Evolutionary conservation across 257 asterid genomes (phyloP).

Genomic region (Solanum rostratum): DNA sequence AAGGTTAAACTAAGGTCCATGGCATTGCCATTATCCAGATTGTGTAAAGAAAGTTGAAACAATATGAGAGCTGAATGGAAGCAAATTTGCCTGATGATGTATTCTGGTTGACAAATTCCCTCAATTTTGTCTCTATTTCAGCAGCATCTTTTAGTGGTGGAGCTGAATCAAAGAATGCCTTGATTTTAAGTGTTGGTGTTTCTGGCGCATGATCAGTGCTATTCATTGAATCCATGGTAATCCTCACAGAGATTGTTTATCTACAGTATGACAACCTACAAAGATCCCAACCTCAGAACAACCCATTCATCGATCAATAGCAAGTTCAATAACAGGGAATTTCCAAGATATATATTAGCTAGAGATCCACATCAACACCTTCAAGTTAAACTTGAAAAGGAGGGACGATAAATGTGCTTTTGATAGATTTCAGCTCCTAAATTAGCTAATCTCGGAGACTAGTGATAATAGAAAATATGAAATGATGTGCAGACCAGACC

Average conservation of each 20-base stretch:
- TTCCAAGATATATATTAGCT: background rate
- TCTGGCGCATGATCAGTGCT: conserved; percentile 13
- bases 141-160: conserved; percentile 65
- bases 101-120: conserved; percentile 34
- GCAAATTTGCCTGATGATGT: conserved; percentile 33
- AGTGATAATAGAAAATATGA: background rate
- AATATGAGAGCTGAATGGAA: background rate
- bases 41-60: background rate
- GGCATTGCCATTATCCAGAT: background rate
- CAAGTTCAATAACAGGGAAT: background rate
- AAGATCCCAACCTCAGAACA: background rate
- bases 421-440: background rate
- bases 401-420: background rate
- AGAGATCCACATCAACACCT: background rate
- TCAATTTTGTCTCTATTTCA: conserved; percentile 33
- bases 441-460: background rate
- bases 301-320: background rate
- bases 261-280: background rate
- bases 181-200: conserved; percentile 33
- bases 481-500: background rate
- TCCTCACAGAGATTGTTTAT: background rate
- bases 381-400: background rate
- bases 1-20: background rate
- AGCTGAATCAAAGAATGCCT: conserved; percentile 72
- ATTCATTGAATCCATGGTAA: conserved; percentile 25